Base-by-base conservation (phyloP, 2,329 filamentous ascomycete genomes). In the Fusarium veterinarium region DNA sequence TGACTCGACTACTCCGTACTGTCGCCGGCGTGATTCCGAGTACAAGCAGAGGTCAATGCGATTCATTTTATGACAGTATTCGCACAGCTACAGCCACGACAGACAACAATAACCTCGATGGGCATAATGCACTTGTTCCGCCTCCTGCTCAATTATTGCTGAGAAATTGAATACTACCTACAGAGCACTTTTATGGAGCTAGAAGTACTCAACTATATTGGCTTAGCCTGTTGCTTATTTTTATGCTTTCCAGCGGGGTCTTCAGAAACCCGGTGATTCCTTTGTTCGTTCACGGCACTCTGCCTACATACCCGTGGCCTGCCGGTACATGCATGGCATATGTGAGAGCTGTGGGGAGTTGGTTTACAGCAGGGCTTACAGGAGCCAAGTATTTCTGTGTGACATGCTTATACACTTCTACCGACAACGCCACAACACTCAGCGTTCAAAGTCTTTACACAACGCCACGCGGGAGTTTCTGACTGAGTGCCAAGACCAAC, bases 311-410 rank as follows among this genome's bases (percentile, higher is more conserved):
- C 67, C 69, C 63, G 55, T 69, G 73, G 72, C 75, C 75, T 76
- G 75, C 74, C 75, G 75, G 72, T 57, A 77, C 71, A 75, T 76
- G 70, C 64, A 69, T 69, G 58, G 46, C 57, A 41, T 67, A 28
- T 64, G 51, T 46, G 74, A 73, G 69, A 57, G 33, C 33, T 53
- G 49, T 25, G 14, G 30, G 31, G 58, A 69, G 56, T 60, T 60
- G 53, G 45, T 23, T 55, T 58, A 66, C 48, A 55, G 63, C 38
- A 62, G 63, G 31, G 52, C 61, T 71, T 53, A 69, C 55, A 66
- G 70, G 46, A 60, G 57, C 33, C 46, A 64, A 37, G 64, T 60
- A 44, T 55, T 64, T 57, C 44, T 69, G 56, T 73, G 62, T 67
- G 74, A 72, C 72, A 74, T 72, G 52, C 59, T 64, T 56, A 56